Conservation (phyloP, 2,329 filamentous ascomycete species). For the Tolypocladium ophioglossoides region DNA sequence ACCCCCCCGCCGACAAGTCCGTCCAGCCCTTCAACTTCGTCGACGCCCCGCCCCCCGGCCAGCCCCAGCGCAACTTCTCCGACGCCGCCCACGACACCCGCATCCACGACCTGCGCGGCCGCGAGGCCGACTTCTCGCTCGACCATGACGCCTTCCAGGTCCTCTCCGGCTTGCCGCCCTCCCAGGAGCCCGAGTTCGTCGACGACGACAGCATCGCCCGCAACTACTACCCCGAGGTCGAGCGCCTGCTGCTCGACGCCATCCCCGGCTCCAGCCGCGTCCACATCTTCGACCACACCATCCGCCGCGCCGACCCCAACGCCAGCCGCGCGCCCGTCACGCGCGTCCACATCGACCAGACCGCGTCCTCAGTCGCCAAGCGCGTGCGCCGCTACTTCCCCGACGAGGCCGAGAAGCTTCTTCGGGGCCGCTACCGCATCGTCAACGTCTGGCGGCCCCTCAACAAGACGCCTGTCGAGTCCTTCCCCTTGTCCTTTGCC, state of each 20-base stretch:
- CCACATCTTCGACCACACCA: slow-evolving; percentile 79
- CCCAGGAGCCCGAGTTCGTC: slow-evolving; percentile 41
- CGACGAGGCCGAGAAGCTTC: slow-evolving; percentile 54
- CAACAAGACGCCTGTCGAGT: slow-evolving; percentile 47
- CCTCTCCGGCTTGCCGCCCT: slow-evolving; percentile 45
- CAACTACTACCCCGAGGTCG: slow-evolving; percentile 79
- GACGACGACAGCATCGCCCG: slow-evolving; percentile 58
- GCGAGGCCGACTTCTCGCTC: slow-evolving; percentile 54
- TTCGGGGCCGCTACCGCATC: slow-evolving; percentile 68
- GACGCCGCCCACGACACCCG: slow-evolving; percentile 37
- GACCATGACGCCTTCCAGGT: slow-evolving; percentile 68
- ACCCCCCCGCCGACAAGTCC: slow-evolving; percentile 46
- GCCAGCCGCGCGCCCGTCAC: slow-evolving; percentile 59
- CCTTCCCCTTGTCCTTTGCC: slow-evolving; percentile 58
- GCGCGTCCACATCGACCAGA: slow-evolving; percentile 77
- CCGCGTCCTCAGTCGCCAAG: slow-evolving; percentile 49
- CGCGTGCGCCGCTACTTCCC: slow-evolving; percentile 60
- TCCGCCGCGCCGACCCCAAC: slow-evolving; percentile 53
- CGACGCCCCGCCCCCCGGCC: slow-evolving; percentile 48
- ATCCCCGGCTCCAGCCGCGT: slow-evolving; percentile 58
- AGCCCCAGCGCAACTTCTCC: slow-evolving; percentile 55
- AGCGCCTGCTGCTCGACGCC: slow-evolving; percentile 55
- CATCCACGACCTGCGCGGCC: slow-evolving; percentile 65
- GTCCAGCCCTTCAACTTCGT: slow-evolving; percentile 54
- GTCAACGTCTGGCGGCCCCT: slow-evolving; percentile 78